phyloP scores from a whole-genome alignment of 2,329 filamentous ascomycete species.

The Byssochlamys sp. region DNA sequence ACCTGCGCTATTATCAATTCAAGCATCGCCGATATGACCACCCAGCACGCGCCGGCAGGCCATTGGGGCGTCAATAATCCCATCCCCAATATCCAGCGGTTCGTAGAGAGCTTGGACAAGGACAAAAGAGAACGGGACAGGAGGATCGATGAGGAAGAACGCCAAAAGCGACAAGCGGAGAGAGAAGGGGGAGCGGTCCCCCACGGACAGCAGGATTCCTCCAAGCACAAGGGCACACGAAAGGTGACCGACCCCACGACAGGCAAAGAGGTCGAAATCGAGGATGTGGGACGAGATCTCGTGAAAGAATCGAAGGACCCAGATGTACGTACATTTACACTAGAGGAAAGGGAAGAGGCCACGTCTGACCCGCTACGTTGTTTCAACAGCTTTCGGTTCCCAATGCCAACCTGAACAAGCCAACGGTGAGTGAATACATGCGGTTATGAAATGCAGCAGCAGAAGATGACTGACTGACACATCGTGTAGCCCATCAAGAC shows the following conservation, averaged over 20 bases:
- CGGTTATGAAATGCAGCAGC: background rate
- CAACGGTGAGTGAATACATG: slow-evolving; percentile 42
- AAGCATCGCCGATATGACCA: slow-evolving; percentile 28
- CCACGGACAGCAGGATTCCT: slow-evolving; percentile 39
- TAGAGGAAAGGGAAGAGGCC: background rate
- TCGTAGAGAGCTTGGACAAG: slow-evolving; percentile 65
- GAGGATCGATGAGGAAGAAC: slow-evolving; percentile 53
- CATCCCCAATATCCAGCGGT: slow-evolving; percentile 78
- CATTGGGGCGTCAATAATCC: slow-evolving; percentile 78
- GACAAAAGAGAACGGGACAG: slow-evolving; percentile 70
- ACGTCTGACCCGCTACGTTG: slow-evolving; percentile 1
- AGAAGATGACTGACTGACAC: slow-evolving; percentile 1
- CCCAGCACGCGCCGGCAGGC: slow-evolving; percentile 45
- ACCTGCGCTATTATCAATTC: background rate
- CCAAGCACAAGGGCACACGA: slow-evolving; percentile 39
- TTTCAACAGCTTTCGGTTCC: slow-evolving; percentile 61
- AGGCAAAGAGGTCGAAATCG: slow-evolving; percentile 73
- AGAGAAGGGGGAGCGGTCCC: slow-evolving; percentile 20
- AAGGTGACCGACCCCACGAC: slow-evolving; percentile 79
- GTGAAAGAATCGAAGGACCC: slow-evolving; percentile 64
- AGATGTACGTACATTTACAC: slow-evolving; percentile 37
- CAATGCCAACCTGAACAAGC: slow-evolving; percentile 75
- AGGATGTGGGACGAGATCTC: slow-evolving; percentile 64
- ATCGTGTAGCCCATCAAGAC: slow-evolving; percentile 53
- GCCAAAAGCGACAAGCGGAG: slow-evolving; percentile 26